Percentiles rank a stretch among this genome's conserved stretches.
phyloP scores from a whole-genome alignment of 2,329 filamentous ascomycete genomes.

The Sporothrix sp. region DNA sequence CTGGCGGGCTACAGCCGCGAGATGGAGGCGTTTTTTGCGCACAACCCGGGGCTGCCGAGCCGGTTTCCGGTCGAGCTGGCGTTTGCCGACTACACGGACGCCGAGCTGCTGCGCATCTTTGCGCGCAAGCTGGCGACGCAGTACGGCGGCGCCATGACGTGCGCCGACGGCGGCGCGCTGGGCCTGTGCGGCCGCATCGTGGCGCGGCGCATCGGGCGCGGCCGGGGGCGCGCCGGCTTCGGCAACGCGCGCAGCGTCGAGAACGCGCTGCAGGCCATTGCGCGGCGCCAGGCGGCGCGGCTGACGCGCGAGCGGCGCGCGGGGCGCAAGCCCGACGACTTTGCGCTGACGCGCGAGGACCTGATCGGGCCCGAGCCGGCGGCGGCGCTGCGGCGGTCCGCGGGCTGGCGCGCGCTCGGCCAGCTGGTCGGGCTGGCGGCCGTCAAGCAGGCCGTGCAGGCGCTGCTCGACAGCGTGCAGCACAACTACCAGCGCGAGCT shows the following conservation, averaged over 20 bases:
- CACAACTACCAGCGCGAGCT: slow-evolving; percentile 60
- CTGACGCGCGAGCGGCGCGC: slow-evolving; percentile 36
- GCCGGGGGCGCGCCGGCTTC: slow-evolving; percentile 56
- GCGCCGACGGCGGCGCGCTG: slow-evolving; percentile 33
- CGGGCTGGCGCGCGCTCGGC: slow-evolving; percentile 49
- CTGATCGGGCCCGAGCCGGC: slow-evolving; percentile 60
- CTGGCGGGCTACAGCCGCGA: slow-evolving; percentile 63
- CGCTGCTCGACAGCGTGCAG: slow-evolving; percentile 50
- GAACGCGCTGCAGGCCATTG: slow-evolving; percentile 46
- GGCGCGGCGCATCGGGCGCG: slow-evolving; percentile 49
- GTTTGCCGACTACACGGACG: slow-evolving; percentile 60
- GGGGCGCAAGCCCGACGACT: slow-evolving; percentile 40
- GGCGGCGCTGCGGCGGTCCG: slow-evolving; percentile 38
- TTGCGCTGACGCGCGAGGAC: slow-evolving; percentile 55
- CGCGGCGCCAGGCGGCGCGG: slow-evolving; percentile 48
- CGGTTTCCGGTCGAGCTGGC: slow-evolving; percentile 56
- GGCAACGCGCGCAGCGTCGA: slow-evolving; percentile 63
- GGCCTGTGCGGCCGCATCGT: slow-evolving; percentile 58
- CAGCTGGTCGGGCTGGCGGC: slow-evolving; percentile 46
- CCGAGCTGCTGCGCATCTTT: slow-evolving; percentile 55
- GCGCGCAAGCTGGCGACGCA: slow-evolving; percentile 41
- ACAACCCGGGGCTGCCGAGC: slow-evolving; percentile 62
- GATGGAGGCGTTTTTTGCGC: slow-evolving; percentile 68
- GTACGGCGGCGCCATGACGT: slow-evolving; percentile 45
- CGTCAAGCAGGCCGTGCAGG: slow-evolving; percentile 52